These are phyloP conservation scores for Patellifolia procumbens DNA, from an alignment of 179 eudicot species.

Conservation along the genomic window DNA sequence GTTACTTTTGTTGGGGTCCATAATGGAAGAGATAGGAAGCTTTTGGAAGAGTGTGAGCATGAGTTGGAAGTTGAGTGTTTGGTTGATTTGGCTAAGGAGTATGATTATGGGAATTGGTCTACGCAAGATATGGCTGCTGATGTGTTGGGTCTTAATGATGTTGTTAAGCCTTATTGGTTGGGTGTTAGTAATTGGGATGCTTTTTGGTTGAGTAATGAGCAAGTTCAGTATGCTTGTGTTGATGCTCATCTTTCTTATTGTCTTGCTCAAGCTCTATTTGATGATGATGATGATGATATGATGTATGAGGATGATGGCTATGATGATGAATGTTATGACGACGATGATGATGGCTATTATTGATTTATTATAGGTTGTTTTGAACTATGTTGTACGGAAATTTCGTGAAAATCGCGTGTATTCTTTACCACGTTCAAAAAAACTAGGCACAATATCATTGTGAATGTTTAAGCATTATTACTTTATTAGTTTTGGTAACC, in stretches of 20 bases:
- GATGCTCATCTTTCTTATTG: constrained; percentile 38
- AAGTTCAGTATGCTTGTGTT: constrained; percentile 48
- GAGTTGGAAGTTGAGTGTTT: constrained; percentile 21
- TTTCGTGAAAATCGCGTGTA: too few species aligned
- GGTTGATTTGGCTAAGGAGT: constrained; percentile 15
- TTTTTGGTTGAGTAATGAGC: constrained; percentile 29
- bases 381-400: too few species aligned
- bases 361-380: not conserved
- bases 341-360: not conserved
- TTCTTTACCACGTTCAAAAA: too few species aligned
- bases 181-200: constrained; percentile 45
- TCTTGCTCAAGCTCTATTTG: not conserved
- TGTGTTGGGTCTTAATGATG: constrained; percentile 24
- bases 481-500: too few species aligned
- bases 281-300: constrained; percentile 5
- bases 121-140: constrained; percentile 29
- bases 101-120: constrained; percentile 28
- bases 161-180: constrained; percentile 36
- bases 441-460: too few species aligned
- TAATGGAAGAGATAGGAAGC: constrained; percentile 22
- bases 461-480: too few species aligned
- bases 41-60: constrained; percentile 25
- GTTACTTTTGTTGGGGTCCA: constrained; percentile 45
- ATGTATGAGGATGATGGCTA: not conserved
- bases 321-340: too few species aligned